These are phyloP conservation scores for Cyberlindnera misumaiensis DNA, from an alignment of 805 yeast genomes.

Conservation along the genomic window DNA sequence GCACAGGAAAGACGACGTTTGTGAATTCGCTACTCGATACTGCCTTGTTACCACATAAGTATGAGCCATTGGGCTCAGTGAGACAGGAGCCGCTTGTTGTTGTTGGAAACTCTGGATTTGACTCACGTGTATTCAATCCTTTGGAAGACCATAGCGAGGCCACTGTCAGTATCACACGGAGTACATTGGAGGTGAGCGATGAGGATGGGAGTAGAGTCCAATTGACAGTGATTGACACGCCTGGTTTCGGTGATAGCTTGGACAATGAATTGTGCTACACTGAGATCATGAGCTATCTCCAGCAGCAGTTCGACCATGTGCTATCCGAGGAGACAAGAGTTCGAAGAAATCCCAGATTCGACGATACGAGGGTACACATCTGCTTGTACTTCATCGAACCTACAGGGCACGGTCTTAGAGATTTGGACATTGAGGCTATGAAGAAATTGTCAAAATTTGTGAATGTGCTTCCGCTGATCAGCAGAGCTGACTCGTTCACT, in stretches of 20 bases:
- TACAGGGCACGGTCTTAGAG: slow-evolving; percentile 72
- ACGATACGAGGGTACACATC: slow-evolving; percentile 71
- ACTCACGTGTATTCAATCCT: slow-evolving; percentile 58
- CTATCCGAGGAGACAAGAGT: slow-evolving; percentile 84
- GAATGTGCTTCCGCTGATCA: slow-evolving; percentile 65
- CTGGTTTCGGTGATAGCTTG: slow-evolving; percentile 69
- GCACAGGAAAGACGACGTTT: slow-evolving; percentile 75
- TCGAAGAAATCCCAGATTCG: slow-evolving; percentile 76
- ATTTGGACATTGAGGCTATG: slow-evolving; percentile 67
- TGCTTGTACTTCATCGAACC: slow-evolving; percentile 69
- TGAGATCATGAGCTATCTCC: slow-evolving; percentile 60
- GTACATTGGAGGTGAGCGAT: slow-evolving; percentile 53
- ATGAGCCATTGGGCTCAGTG: slow-evolving; percentile 30
- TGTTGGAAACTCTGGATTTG: slow-evolving; percentile 27
- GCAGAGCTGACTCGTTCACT: slow-evolving; percentile 69
- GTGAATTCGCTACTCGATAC: slow-evolving; percentile 61
- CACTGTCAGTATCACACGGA: slow-evolving; percentile 68
- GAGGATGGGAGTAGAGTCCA: slow-evolving; percentile 51
- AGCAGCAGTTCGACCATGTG: slow-evolving; percentile 72
- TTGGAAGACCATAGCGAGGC: slow-evolving; percentile 53
- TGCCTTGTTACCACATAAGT: slow-evolving; percentile 54
- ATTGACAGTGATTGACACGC: slow-evolving; percentile 64
- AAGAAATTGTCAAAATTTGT: slow-evolving; percentile 64
- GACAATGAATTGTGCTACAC: slow-evolving; percentile 61
- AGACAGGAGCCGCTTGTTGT: slow-evolving; percentile 22